These are phyloP conservation scores for Allomyces arbusculus DNA, from an alignment of 192 early-diverging fungal species.

Conservation along the genomic window DNA sequence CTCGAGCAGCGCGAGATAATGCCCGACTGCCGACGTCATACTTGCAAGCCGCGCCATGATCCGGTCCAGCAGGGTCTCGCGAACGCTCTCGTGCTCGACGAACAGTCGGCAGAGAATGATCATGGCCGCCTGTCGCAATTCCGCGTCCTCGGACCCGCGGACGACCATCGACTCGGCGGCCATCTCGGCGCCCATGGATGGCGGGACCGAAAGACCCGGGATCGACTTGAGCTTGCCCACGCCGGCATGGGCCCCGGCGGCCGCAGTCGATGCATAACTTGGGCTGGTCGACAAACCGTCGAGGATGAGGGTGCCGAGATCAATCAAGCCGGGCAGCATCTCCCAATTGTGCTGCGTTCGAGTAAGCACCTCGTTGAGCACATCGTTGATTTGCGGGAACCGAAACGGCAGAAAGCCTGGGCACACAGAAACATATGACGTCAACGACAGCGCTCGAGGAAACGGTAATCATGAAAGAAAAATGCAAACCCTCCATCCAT, in stretches of 20 bases:
- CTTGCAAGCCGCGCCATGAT: background rate
- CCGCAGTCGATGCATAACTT: too few species aligned
- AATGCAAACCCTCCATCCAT: background rate
- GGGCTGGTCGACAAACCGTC: background rate
- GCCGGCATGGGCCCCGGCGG: too few species aligned
- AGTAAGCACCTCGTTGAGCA: background rate
- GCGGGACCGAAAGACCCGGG: too few species aligned
- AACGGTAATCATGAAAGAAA: background rate
- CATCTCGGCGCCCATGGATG: too few species aligned
- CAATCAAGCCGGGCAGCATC: background rate
- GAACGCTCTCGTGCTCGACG: background rate
- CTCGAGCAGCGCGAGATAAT: background rate
- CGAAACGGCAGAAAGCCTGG: background rate
- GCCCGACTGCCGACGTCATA: background rate
- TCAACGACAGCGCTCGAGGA: background rate
- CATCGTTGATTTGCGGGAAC: background rate
- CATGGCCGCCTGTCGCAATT: background rate
- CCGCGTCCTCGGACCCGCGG: too few species aligned
- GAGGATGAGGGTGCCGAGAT: background rate
- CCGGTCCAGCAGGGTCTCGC: background rate
- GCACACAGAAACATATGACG: background rate
- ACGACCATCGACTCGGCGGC: too few species aligned
- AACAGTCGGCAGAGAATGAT: background rate
- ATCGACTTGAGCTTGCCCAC: too few species aligned
- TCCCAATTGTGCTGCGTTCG: background rate